Evolutionary conservation across 2,329 filamentous ascomycete species (phyloP).

Genomic region (Cladosporium sp.): DNA sequence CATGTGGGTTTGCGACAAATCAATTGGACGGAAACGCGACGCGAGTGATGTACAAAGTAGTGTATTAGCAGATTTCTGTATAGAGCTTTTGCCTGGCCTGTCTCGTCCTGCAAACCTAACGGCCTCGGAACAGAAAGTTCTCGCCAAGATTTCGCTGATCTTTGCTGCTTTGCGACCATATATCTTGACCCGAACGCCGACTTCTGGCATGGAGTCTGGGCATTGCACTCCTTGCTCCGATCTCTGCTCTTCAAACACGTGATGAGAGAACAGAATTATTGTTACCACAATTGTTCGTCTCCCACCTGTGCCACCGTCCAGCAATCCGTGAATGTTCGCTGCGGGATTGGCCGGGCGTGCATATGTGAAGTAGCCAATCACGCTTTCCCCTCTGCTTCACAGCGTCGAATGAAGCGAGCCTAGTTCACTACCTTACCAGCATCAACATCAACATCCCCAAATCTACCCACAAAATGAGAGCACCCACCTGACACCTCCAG

Average conservation of each 20-base stretch:
- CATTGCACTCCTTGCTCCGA: not conserved
- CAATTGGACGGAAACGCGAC: not conserved
- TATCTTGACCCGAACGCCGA: conserved; percentile 10
- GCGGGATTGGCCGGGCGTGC: not conserved
- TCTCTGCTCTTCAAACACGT: no score
- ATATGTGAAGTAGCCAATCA: not conserved
- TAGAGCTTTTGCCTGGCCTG: conserved; percentile 6
- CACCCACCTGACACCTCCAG: not conserved
- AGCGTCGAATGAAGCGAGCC: not conserved
- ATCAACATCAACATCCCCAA: not conserved
- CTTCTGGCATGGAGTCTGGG: not conserved
- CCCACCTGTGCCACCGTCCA: no score
- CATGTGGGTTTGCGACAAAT: conserved; percentile 5
- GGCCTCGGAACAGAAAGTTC: conserved; percentile 11
- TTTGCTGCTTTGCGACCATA: not conserved
- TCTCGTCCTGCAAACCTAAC: not conserved
- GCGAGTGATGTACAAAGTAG: not conserved
- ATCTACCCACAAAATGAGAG: not conserved
- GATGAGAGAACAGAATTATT: no score
- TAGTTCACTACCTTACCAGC: not conserved
- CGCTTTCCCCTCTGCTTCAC: not conserved
- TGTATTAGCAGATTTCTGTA: not conserved
- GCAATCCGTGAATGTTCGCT: not conserved
- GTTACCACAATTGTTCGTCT: no score
- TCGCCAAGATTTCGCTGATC: conserved; percentile 8